phyloP scores from a whole-genome alignment of 176 grass and related monocot species.

The Bonia amplexicaulis region DNA sequence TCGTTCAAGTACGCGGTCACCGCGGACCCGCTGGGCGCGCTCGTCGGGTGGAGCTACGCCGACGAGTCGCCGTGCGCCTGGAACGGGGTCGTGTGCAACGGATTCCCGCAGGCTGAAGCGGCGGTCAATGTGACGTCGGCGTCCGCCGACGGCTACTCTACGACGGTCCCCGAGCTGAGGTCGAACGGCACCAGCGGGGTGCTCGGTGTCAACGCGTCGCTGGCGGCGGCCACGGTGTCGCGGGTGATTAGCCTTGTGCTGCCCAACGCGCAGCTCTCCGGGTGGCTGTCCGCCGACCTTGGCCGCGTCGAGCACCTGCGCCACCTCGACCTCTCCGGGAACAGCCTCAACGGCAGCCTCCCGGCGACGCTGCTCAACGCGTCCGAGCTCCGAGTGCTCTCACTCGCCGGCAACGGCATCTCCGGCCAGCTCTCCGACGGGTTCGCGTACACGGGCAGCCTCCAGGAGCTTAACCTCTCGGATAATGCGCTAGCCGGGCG shows the following conservation, averaged over 20 bases:
- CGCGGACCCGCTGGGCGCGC: slow-evolving; percentile 60
- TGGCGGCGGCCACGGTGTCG: slow-evolving; percentile 46
- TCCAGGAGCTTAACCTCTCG: slow-evolving; percentile 79
- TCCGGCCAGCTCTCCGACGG: slow-evolving; percentile 51
- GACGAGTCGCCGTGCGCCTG: slow-evolving; percentile 55
- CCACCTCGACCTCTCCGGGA: slow-evolving; percentile 86
- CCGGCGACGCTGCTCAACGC: slow-evolving; percentile 53
- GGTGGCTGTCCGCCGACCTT: slow-evolving; percentile 45
- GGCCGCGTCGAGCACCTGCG: slow-evolving; percentile 73
- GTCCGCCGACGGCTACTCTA: background rate
- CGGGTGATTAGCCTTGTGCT: slow-evolving; percentile 75
- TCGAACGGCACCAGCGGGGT: background rate
- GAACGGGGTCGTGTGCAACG: slow-evolving; percentile 91
- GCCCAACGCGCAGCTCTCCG: slow-evolving; percentile 55
- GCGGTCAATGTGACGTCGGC: slow-evolving; percentile 4
- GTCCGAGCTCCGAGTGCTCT: slow-evolving; percentile 63
- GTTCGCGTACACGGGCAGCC: background rate
- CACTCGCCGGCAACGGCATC: slow-evolving; percentile 56
- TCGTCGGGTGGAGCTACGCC: slow-evolving; percentile 60
- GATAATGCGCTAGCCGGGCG: slow-evolving; percentile 51
- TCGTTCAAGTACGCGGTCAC: slow-evolving; percentile 67
- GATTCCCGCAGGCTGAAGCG: slow-evolving; percentile 26
- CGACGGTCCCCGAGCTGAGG: fast-evolving
- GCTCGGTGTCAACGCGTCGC: slow-evolving; percentile 3
- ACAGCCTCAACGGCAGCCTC: slow-evolving; percentile 48